Percentiles rank a stretch among this genome's conserved stretches.
Conservation (phyloP, 2,329 filamentous ascomycete species). For the Alternaria incomplexa region DNA sequence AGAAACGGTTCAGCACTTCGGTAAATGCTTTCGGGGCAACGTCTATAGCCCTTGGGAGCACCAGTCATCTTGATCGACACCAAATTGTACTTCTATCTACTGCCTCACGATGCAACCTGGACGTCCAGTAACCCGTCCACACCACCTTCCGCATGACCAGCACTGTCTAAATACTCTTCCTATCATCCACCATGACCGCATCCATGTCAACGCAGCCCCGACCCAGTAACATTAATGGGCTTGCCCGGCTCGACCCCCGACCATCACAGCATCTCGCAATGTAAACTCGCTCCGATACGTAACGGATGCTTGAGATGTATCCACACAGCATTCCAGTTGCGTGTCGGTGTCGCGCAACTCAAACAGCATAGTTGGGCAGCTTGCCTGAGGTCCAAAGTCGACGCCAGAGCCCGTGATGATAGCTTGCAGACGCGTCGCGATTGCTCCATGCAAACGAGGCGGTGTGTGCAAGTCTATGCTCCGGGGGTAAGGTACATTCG, state of each 20-base stretch:
- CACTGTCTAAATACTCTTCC: constrained; percentile 45
- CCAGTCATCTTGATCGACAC: constrained; percentile 49
- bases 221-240: constrained; percentile 29
- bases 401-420: constrained; percentile 25
- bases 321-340: not conserved
- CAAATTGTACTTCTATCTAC: constrained; percentile 54
- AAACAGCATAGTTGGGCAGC: not conserved
- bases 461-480: constrained; percentile 12
- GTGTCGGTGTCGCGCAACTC: constrained; percentile 1
- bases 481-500: constrained; percentile 16
- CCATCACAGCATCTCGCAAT: constrained; percentile 26
- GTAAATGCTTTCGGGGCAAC: constrained; percentile 47
- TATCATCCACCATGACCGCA: constrained; percentile 40
- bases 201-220: constrained; percentile 37
- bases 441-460: constrained; percentile 15
- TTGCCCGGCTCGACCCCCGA: constrained; percentile 32
- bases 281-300: constrained; percentile 25
- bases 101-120: constrained; percentile 46
- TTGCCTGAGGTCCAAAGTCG: not conserved
- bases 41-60: constrained; percentile 41
- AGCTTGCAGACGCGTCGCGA: constrained; percentile 10
- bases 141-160: constrained; percentile 43
- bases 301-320: constrained; percentile 4
- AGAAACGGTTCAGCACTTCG: constrained; percentile 48
- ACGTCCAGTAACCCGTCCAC: constrained; percentile 47